Conservation (phyloP, 2,329 filamentous ascomycete genomes). For the Capronia coronata region DNA sequence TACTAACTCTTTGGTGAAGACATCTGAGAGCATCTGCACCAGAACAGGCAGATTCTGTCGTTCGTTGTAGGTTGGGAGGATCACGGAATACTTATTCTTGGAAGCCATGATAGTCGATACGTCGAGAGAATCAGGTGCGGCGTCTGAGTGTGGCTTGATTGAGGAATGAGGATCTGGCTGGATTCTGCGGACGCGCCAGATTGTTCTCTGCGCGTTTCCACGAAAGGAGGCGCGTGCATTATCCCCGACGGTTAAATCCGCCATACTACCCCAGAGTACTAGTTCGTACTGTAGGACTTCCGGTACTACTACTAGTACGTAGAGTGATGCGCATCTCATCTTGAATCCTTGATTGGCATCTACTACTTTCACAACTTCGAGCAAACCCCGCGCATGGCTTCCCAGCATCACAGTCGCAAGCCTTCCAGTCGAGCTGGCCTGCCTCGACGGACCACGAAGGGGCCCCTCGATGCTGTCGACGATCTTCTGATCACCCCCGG, state of each 20-base stretch:
- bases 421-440: conserved; percentile 31
- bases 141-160: not conserved
- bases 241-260: not conserved
- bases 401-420: conserved; percentile 19
- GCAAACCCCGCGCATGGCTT: no score
- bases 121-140: not conserved
- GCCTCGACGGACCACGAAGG: conserved; percentile 65
- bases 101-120: conserved; percentile 31
- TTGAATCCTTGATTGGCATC: no score
- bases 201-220: conserved; percentile 1
- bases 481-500: conserved; percentile 52
- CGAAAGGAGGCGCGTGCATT: not conserved
- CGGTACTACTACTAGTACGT: no score
- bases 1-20: conserved; percentile 76
- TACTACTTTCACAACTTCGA: no score
- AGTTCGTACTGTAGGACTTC: no score
- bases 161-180: not conserved
- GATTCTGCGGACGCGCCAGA: conserved; percentile 2
- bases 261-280: no score
- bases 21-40: conserved; percentile 85
- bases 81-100: conserved; percentile 84
- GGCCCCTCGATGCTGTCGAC: conserved; percentile 63
- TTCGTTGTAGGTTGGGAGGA: conserved; percentile 98
- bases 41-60: conserved; percentile 94
- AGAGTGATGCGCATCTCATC: no score